Evolutionary conservation across 306 rosid species (phyloP).

Genomic region (Boehmeria nivea): DNA sequence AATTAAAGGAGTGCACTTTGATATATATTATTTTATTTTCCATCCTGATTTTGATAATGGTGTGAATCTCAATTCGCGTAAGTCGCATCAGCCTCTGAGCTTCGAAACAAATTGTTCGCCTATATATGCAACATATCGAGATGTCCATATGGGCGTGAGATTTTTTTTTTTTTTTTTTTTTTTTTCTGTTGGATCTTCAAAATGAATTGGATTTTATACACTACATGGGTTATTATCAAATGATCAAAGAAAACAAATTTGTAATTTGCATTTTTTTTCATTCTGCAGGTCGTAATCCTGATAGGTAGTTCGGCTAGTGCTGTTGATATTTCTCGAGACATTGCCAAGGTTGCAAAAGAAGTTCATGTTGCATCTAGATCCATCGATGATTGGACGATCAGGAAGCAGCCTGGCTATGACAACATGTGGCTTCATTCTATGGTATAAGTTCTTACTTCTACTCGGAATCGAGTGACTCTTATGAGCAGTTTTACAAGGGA

Average conservation of each 20-base stretch:
- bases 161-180: no score
- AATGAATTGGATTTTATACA: no score
- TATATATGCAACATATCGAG: no score
- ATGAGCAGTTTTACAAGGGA: background rate
- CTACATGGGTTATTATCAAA: no score
- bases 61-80: background rate
- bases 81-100: no score
- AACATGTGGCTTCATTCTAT: conserved; percentile 71
- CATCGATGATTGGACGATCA: conserved; percentile 23
- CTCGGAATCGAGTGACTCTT: background rate
- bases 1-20: no score
- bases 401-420: conserved; percentile 37
- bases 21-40: no score
- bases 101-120: no score
- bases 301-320: conserved; percentile 69
- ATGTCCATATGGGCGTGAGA: no score
- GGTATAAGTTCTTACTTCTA: conserved; percentile 27
- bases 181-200: no score
- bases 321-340: conserved; percentile 59
- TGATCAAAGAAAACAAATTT: no score
- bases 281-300: conserved; percentile 40
- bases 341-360: conserved; percentile 63
- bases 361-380: conserved; percentile 68
- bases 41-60: background rate
- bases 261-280: no score